These are phyloP conservation scores for Dipteronia sinensis DNA, from an alignment of 345 rosid species.

Conservation along the genomic window DNA sequence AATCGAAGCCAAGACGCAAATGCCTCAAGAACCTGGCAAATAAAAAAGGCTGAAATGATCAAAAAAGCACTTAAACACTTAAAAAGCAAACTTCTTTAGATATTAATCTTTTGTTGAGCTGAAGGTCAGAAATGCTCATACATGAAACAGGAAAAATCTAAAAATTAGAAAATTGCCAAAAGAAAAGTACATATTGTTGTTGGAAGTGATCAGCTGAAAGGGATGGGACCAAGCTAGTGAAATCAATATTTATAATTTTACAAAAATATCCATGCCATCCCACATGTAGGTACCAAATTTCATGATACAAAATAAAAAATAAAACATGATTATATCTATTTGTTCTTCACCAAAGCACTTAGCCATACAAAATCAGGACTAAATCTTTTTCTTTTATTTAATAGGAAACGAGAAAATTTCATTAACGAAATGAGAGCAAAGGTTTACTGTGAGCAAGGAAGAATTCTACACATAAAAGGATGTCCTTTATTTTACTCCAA, in stretches of 20 bases:
- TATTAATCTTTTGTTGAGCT: neutral
- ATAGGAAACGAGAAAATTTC: too few species aligned
- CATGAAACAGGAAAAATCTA: neutral
- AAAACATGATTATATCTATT: neutral
- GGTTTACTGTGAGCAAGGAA: too few species aligned
- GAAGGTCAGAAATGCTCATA: neutral
- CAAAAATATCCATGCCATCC: constrained; percentile 5
- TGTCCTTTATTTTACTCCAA: too few species aligned
- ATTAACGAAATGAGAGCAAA: too few species aligned
- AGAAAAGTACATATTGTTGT: neutral
- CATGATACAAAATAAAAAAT: neutral
- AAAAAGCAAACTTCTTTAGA: neutral
- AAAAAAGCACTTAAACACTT: constrained; percentile 21
- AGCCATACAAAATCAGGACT: neutral
- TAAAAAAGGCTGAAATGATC: constrained; percentile 26
- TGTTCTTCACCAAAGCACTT: neutral
- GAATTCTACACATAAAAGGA: too few species aligned
- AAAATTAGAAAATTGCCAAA: neutral
- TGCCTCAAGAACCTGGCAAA: constrained; percentile 93
- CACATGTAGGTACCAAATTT: constrained; percentile 4
- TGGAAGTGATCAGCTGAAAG: neutral
- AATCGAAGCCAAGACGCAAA: constrained; percentile 98
- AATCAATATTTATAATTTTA: neutral
- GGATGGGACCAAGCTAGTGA: neutral
- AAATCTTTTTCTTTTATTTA: too few species aligned